Evolutionary conservation across 208 protist genomes (phyloP).

Genomic region (Polymyxa betae): DNA sequence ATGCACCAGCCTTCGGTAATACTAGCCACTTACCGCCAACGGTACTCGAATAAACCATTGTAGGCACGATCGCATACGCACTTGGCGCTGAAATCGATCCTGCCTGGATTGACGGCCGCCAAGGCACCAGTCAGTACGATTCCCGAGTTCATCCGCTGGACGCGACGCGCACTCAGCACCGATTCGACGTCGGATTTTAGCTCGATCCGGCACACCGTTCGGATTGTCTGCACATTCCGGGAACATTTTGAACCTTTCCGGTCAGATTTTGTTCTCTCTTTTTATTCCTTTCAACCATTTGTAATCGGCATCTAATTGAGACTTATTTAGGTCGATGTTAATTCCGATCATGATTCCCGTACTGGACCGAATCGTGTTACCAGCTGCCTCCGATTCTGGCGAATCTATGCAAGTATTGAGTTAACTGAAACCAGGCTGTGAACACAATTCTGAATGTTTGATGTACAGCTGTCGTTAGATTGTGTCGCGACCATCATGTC

Average conservation of each 20-base stretch:
- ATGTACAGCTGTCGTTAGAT: too few relatives aligned
- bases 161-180: not conserved
- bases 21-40: too few relatives aligned
- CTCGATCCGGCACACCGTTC: not conserved
- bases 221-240: not conserved
- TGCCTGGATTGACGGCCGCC: not conserved
- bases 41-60: too few relatives aligned
- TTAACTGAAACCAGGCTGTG: not conserved
- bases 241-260: conserved; percentile 18
- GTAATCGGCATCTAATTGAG: not conserved
- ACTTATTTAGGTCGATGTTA: not conserved
- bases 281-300: not conserved
- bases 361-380: not conserved
- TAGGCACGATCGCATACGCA: not conserved
- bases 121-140: not conserved
- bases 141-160: not conserved
- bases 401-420: not conserved
- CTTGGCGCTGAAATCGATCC: not conserved
- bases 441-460: too few relatives aligned
- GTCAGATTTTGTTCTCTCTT: too few relatives aligned
- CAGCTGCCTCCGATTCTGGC: not conserved
- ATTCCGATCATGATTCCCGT: not conserved
- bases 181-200: not conserved
- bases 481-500: too few relatives aligned
- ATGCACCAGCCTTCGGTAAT: not conserved